phyloP scores from a whole-genome alignment of 345 rosid genomes.

The Microcos paniculata region DNA sequence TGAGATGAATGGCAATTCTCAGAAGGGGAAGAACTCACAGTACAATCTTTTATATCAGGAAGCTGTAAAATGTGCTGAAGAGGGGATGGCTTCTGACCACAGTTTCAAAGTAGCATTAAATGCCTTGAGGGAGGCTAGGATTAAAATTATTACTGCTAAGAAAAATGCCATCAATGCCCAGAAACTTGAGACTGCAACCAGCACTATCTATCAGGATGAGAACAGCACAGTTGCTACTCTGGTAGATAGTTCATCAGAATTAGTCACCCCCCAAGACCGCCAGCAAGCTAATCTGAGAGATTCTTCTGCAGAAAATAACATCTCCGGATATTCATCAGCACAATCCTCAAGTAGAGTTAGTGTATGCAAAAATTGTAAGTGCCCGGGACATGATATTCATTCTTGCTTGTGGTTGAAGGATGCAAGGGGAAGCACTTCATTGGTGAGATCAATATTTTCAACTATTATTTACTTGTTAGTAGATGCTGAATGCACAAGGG shows the following conservation, averaged over 20 bases:
- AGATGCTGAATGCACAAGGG: neutral
- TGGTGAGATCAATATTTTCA: conserved; percentile 1
- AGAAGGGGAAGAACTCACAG: conserved; percentile 20
- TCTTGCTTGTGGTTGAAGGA: conserved; percentile 16
- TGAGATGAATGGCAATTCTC: conserved; percentile 16
- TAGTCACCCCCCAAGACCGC: neutral
- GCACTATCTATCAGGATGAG: conserved; percentile 18
- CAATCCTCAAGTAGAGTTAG: conserved; percentile 14
- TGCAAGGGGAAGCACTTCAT: neutral
- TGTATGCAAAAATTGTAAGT: neutral
- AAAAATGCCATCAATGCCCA: conserved; percentile 23
- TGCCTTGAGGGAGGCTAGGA: conserved; percentile 33
- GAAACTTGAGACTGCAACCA: conserved; percentile 19
- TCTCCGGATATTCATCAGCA: neutral
- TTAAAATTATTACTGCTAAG: conserved; percentile 27
- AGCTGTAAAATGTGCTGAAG: conserved; percentile 32
- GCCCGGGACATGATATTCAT: neutral
- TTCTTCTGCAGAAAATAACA: neutral
- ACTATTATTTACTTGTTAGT: neutral
- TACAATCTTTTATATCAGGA: conserved; percentile 30
- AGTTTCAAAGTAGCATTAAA: conserved; percentile 27
- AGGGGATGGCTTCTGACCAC: conserved; percentile 33
- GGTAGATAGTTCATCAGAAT: conserved; percentile 15
- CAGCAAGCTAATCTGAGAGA: conserved; percentile 7
- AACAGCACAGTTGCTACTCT: conserved; percentile 14